Percentiles rank a stretch among this genome's conserved stretches.
phyloP scores from a whole-genome alignment of 192 early-diverging fungal species.

The Thamnidium elegans region DNA sequence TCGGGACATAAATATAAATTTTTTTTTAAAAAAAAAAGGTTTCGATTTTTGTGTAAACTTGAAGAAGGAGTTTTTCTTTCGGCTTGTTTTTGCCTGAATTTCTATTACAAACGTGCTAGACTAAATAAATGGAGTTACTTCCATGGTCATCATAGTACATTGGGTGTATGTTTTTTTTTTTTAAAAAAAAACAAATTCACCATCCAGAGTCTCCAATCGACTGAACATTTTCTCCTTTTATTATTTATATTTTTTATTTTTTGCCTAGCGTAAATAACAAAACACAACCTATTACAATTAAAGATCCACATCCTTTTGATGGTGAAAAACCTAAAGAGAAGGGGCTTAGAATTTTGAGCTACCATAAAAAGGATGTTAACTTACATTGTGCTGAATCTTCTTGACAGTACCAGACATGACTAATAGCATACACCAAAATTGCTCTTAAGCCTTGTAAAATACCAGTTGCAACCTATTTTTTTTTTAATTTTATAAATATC shows the following conservation, averaged over 20 bases:
- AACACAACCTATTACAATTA: slow-evolving; percentile 53
- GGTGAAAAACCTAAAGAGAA: slow-evolving; percentile 41
- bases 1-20: slow-evolving; percentile 8
- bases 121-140: slow-evolving; percentile 1
- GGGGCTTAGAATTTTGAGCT: background rate
- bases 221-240: slow-evolving; percentile 19
- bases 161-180: slow-evolving; percentile 4
- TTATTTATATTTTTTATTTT: background rate
- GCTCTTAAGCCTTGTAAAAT: slow-evolving; percentile 55
- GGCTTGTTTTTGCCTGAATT: slow-evolving; percentile 22
- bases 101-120: slow-evolving; percentile 15
- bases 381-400: slow-evolving; percentile 51
- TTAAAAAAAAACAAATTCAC: slow-evolving; percentile 2
- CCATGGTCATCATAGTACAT: slow-evolving; percentile 34
- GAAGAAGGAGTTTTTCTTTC: slow-evolving; percentile 26
- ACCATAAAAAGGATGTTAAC: background rate
- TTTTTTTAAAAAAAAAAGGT: no score
- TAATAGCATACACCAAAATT: slow-evolving; percentile 55
- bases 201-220: slow-evolving; percentile 33
- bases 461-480: slow-evolving; percentile 43
- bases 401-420: slow-evolving; percentile 52
- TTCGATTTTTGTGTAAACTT: slow-evolving; percentile 19
- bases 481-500: background rate
- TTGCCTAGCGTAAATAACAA: slow-evolving; percentile 46
- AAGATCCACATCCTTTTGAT: slow-evolving; percentile 51